Conservation (phyloP, 1,139 yeast species). For the Torulaspora pretoriensis region DNA sequence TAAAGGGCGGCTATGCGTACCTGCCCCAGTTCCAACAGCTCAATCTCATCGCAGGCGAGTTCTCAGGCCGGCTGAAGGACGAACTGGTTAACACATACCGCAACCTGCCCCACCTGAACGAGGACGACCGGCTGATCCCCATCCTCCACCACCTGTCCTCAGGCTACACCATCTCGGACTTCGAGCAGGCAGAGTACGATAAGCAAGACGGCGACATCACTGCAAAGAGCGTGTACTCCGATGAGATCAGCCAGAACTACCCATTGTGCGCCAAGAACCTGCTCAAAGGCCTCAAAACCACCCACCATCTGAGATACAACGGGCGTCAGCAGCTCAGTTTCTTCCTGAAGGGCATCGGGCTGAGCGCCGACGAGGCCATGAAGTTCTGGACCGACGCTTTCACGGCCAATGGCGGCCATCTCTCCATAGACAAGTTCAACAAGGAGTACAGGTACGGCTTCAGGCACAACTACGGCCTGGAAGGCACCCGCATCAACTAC, state of each 20-base stretch:
- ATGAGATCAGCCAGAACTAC: constrained; percentile 57
- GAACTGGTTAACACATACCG: constrained; percentile 68
- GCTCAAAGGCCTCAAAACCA: constrained; percentile 54
- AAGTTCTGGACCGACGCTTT: constrained; percentile 80
- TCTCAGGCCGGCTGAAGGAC: constrained; percentile 48
- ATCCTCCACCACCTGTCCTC: constrained; percentile 71
- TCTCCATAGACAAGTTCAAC: constrained; percentile 70
- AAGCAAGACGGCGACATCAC: constrained; percentile 47
- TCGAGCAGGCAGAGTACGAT: constrained; percentile 35
- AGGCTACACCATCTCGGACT: constrained; percentile 63
- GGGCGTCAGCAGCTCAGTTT: constrained; percentile 85
- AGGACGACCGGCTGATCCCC: constrained; percentile 85
- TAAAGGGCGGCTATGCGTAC: constrained; percentile 71
- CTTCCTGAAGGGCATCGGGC: constrained; percentile 85
- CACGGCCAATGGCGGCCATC: constrained; percentile 46
- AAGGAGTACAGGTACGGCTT: constrained; percentile 86
- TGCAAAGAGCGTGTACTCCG: constrained; percentile 56
- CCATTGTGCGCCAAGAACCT: constrained; percentile 80
- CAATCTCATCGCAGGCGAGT: constrained; percentile 64
- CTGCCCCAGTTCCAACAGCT: constrained; percentile 80
- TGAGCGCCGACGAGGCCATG: constrained; percentile 81
- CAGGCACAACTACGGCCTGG: constrained; percentile 85
- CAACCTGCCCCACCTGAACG: constrained; percentile 79
- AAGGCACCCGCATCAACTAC: constrained; percentile 83
- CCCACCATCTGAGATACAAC: constrained; percentile 71